Conservation (phyloP, 176 grass and related monocot genomes). For the Juncus inflexus region DNA sequence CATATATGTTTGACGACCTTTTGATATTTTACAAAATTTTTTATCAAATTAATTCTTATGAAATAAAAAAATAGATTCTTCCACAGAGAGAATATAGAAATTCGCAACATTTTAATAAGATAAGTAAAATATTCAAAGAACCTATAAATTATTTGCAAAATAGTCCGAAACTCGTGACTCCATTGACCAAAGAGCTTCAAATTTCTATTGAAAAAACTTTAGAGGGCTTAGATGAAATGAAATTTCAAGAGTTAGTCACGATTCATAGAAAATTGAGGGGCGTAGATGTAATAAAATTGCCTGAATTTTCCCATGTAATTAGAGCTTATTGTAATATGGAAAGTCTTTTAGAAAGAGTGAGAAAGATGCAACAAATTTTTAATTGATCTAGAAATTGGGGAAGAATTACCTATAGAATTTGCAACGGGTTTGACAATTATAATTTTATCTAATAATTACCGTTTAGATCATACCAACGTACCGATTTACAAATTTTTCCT, state of each 20-base stretch:
- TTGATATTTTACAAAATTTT: no score
- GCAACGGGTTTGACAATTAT: slow-evolving; percentile 33
- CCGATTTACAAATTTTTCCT: slow-evolving; percentile 23
- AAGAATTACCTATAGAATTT: slow-evolving; percentile 29
- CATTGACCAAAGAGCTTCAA: slow-evolving; percentile 7
- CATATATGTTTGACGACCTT: no score
- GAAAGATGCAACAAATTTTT: not conserved
- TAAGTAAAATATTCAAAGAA: slow-evolving; percentile 26
- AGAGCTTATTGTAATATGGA: not conserved
- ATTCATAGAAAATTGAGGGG: slow-evolving; percentile 31
- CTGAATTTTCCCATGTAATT: slow-evolving; percentile 28
- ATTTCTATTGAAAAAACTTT: slow-evolving; percentile 27
- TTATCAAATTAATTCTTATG: no score
- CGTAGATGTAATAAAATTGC: not conserved
- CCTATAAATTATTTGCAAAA: slow-evolving; percentile 17
- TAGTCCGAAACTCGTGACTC: slow-evolving; percentile 5
- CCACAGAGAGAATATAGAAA: not conserved
- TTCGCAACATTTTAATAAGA: not conserved
- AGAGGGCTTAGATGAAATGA: slow-evolving; percentile 31
- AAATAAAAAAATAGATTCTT: no score
- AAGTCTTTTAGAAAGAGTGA: slow-evolving; percentile 18
- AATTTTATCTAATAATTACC: slow-evolving; percentile 29
- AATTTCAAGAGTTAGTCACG: slow-evolving; percentile 28
- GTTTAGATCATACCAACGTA: slow-evolving; percentile 23
- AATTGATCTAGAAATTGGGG: slow-evolving; percentile 12